Evolutionary conservation across 2,329 filamentous ascomycete genomes (phyloP).

Genomic region (Epicoccum sorghinum): DNA sequence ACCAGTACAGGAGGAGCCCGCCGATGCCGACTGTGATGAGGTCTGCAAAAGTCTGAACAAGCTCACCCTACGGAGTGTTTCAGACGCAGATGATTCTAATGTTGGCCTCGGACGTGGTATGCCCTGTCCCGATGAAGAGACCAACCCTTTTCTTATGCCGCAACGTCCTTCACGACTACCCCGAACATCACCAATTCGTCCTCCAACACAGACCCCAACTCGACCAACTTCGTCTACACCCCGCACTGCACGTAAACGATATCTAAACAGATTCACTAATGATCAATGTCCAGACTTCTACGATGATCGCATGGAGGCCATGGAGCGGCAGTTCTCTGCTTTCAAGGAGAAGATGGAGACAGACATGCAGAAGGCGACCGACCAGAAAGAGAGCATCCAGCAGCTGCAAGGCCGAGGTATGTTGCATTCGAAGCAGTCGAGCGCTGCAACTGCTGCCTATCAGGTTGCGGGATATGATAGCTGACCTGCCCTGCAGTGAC

Average conservation of each 20-base stretch:
- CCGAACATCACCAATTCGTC: conserved; percentile 29
- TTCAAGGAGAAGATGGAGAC: conserved; percentile 75
- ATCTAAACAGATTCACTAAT: conserved; percentile 78
- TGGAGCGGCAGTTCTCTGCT: conserved; percentile 74
- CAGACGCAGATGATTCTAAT: conserved; percentile 24
- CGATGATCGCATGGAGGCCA: conserved; percentile 74
- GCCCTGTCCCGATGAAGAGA: conserved; percentile 33
- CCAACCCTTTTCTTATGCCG: conserved; percentile 32
- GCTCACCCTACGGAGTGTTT: conserved; percentile 31
- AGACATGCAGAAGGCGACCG: conserved; percentile 70
- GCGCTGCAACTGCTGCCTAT: neutral
- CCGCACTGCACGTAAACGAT: conserved; percentile 54
- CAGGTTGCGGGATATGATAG: neutral
- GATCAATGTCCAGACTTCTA: conserved; percentile 74
- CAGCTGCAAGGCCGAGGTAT: conserved; percentile 76
- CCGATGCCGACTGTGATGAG: conserved; percentile 36
- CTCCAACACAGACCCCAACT: conserved; percentile 18
- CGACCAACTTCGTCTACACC: conserved; percentile 27
- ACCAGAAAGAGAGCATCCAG: conserved; percentile 75
- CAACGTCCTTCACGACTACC: conserved; percentile 30
- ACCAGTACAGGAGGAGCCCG: conserved; percentile 37
- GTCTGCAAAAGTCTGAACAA: conserved; percentile 33
- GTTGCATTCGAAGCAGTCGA: conserved; percentile 35
- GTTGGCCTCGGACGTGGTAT: conserved; percentile 36
- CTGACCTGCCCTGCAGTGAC: conserved; percentile 49